Evolutionary conservation across 495 filamentous ascomycete genomes (phyloP).

Genomic region (Daldinia concentrica): DNA sequence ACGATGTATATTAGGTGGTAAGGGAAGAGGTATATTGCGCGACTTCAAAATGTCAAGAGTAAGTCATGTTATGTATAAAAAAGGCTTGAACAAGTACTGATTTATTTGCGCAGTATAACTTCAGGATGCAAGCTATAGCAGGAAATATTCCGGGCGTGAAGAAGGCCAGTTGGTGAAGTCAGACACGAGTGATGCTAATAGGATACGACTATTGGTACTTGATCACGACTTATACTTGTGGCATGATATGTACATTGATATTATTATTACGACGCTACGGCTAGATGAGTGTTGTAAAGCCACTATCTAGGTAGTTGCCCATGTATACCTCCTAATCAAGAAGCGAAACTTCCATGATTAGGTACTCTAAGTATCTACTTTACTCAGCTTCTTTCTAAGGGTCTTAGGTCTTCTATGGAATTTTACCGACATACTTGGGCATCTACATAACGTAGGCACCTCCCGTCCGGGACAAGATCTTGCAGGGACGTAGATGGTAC

Average conservation of each 20-base stretch:
- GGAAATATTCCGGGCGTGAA: constrained; percentile 91
- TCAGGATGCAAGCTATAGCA: constrained; percentile 86
- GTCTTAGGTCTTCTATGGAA: too few relatives aligned
- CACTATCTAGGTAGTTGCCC: background rate
- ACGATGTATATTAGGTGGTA: constrained; percentile 88
- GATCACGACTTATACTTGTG: constrained; percentile 8
- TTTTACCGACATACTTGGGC: too few relatives aligned
- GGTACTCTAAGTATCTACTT: background rate
- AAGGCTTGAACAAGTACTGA: constrained; percentile 40
- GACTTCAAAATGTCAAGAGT: constrained; percentile 93
- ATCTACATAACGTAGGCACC: background rate
- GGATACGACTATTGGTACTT: constrained; percentile 9
- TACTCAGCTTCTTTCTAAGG: too few relatives aligned
- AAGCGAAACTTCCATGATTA: background rate
- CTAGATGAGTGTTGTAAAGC: background rate
- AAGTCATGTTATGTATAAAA: constrained; percentile 48
- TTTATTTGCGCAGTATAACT: constrained; percentile 74
- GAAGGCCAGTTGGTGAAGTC: constrained; percentile 92
- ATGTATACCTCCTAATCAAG: background rate
- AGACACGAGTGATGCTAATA: constrained; percentile 7
- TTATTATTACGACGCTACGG: constrained; percentile 4
- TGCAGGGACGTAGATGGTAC: background rate
- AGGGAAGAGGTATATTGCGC: constrained; percentile 81
- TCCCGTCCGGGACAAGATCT: background rate
- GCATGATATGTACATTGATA: constrained; percentile 17